Evolutionary conservation across 2,329 filamentous ascomycete species (phyloP).

Genomic region (Aspergillus cejpii): DNA sequence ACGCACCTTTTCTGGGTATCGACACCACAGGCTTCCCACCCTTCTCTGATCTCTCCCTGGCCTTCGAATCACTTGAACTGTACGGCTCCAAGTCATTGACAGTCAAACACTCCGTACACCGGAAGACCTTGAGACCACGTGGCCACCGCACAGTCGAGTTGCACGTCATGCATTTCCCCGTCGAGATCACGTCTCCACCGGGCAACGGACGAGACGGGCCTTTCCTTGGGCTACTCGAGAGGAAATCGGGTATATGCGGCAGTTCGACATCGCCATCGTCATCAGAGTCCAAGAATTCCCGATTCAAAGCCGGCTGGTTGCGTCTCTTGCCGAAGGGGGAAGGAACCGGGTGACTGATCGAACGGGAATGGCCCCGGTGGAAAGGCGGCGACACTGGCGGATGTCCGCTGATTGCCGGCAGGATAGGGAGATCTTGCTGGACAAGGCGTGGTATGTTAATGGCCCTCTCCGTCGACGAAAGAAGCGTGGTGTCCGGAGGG

Average conservation of each 20-base stretch:
- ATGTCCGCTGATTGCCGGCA: constrained; percentile 18
- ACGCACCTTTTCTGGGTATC: constrained; percentile 23
- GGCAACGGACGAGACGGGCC: constrained; percentile 29
- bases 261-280: constrained; percentile 43
- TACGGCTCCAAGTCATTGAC: constrained; percentile 67
- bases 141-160: constrained; percentile 76
- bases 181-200: constrained; percentile 53
- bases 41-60: constrained; percentile 16
- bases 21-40: constrained; percentile 14
- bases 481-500: constrained; percentile 16
- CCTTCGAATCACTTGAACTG: constrained; percentile 14
- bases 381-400: constrained; percentile 15
- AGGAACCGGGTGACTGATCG: constrained; percentile 74
- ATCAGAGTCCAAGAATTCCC: constrained; percentile 41
- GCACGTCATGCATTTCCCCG: constrained; percentile 79
- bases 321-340: constrained; percentile 55
- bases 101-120: constrained; percentile 76
- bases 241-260: constrained; percentile 27
- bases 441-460: constrained; percentile 17
- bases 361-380: constrained; percentile 51
- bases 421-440: constrained; percentile 22
- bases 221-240: constrained; percentile 38
- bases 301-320: constrained; percentile 47
- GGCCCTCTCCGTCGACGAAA: constrained; percentile 15
- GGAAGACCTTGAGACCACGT: constrained; percentile 62